phyloP scores from a whole-genome alignment of 129 eudicot species.

The Helianthus tuberosus region DNA sequence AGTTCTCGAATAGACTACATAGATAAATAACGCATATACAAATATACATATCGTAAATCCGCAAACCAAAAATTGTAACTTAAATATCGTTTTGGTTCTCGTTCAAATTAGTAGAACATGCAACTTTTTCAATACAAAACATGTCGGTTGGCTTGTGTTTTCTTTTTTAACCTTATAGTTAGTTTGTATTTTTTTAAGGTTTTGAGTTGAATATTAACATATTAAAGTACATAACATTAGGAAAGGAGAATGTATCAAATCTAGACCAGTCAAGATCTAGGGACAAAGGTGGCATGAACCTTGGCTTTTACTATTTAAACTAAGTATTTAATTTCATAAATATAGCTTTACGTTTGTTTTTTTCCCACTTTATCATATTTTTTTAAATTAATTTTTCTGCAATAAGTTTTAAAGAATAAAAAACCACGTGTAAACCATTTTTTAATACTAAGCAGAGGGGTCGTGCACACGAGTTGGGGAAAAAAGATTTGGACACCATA shows the following conservation, averaged over 20 bases:
- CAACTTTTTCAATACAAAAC: no score
- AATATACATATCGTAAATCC: no score
- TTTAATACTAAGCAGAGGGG: constrained; percentile 17
- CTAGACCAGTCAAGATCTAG: constrained; percentile 37
- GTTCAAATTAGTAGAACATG: no score
- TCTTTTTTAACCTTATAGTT: no score
- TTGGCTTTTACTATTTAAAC: constrained; percentile 41
- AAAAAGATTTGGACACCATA: constrained; percentile 34
- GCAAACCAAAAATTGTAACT: no score
- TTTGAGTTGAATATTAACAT: neutral
- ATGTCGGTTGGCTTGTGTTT: no score
- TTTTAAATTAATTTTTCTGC: constrained; percentile 11
- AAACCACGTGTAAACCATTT: constrained; percentile 30
- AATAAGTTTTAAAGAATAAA: constrained; percentile 13
- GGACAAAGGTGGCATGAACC: constrained; percentile 40
- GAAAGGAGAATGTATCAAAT: constrained; percentile 21
- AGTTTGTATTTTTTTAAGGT: no score
- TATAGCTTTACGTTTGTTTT: constrained; percentile 23
- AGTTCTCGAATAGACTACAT: no score
- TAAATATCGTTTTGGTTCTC: no score
- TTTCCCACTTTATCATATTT: neutral
- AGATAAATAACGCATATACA: no score
- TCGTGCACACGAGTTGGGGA: constrained; percentile 42
- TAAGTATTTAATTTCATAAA: constrained; percentile 19
- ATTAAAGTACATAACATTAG: neutral